Evolutionary conservation across 192 early-diverging fungal species (phyloP).

Genomic region (Chytriomyces sp.): DNA sequence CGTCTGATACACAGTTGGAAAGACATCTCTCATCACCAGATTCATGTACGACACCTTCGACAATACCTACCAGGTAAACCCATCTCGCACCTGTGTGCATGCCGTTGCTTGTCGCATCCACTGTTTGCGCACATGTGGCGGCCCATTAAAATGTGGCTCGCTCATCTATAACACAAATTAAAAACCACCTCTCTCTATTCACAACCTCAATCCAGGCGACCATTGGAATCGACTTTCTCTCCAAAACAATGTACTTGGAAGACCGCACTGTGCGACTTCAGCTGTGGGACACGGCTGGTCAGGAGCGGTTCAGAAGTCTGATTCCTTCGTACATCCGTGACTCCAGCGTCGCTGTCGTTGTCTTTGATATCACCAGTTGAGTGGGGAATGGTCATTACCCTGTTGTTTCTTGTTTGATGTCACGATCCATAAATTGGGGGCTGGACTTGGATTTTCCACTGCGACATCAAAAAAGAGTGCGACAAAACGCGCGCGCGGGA

Average conservation of each 20-base stretch:
- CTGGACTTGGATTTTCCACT: not conserved
- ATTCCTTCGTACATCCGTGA: conserved; percentile 99
- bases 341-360: conserved; percentile 95
- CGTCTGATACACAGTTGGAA: conserved; percentile 74
- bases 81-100: not conserved
- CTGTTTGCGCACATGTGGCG: not conserved
- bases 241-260: conserved; percentile 99
- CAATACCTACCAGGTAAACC: conserved; percentile 84
- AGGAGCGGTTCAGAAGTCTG: conserved; percentile 95
- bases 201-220: conserved; percentile 70
- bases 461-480: not conserved
- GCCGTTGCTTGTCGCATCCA: not conserved
- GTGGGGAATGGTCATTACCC: not conserved
- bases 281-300: conserved; percentile 98
- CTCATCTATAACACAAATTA: not conserved
- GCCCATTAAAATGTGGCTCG: not conserved
- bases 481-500: no score
- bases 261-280: conserved; percentile 97
- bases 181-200: not conserved
- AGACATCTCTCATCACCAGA: conserved; percentile 97
- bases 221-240: conserved; percentile 98
- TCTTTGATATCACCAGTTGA: conserved; percentile 94
- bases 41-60: conserved; percentile 99
- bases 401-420: not conserved
- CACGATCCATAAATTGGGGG: not conserved